phyloP scores from a whole-genome alignment of 768 basidiomycete genomes.

The Tylopilus balloui region DNA sequence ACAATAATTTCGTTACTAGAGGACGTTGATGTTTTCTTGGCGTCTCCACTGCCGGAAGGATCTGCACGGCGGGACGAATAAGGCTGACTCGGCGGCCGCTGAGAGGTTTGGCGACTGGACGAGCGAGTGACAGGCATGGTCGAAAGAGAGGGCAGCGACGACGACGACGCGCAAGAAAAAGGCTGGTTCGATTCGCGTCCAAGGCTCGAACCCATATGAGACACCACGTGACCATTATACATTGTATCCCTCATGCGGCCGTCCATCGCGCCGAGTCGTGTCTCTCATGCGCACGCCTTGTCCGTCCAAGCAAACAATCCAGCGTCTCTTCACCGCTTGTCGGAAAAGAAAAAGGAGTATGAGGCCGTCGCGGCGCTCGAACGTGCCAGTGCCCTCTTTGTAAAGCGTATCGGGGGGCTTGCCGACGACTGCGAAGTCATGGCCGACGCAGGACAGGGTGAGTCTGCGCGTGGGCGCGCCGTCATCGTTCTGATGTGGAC shows the following conservation, averaged over 20 bases:
- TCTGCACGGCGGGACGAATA: conserved; percentile 9
- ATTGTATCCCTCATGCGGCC: not conserved
- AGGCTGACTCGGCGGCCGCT: not conserved
- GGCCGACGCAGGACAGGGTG: conserved; percentile 73
- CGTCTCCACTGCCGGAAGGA: conserved; percentile 2
- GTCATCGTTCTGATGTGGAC: not conserved
- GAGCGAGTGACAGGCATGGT: conserved; percentile 30
- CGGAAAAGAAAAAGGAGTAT: conserved; percentile 78
- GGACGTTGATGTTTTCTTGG: conserved; percentile 15
- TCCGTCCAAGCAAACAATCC: conserved; percentile 39
- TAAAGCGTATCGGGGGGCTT: conserved; percentile 63
- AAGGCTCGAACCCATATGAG: not conserved
- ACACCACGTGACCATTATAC: not conserved
- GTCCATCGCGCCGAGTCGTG: conserved; percentile 39
- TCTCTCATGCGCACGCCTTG: conserved; percentile 42
- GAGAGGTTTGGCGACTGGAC: conserved; percentile 18
- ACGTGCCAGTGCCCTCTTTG: conserved; percentile 55
- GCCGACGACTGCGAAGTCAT: conserved; percentile 72
- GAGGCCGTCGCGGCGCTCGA: conserved; percentile 74
- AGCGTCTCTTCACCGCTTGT: conserved; percentile 50
- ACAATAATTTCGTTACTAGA: conserved; percentile 28
- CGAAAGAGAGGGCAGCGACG: not conserved
- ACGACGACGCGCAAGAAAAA: not conserved
- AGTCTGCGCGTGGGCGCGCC: not conserved
- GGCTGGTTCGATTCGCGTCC: conserved; percentile 14